Percentiles rank a stretch among this genome's conserved stretches.
phyloP scores from a whole-genome alignment of 2,329 filamentous ascomycete species.

The Emmonsiellopsis sp. region DNA sequence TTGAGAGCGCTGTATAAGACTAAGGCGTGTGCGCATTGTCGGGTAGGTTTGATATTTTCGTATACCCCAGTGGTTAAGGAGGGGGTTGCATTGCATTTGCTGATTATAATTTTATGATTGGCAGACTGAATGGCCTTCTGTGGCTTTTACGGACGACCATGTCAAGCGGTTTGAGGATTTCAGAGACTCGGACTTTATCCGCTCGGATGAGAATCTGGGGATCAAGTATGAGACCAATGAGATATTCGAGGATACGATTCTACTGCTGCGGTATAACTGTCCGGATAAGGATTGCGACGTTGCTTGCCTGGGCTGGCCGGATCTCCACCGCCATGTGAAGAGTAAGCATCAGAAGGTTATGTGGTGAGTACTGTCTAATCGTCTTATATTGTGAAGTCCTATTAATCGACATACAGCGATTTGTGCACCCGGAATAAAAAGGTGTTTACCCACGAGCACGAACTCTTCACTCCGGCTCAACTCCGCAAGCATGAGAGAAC shows the following conservation, averaged over 20 bases:
- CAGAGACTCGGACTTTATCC: slow-evolving; percentile 59
- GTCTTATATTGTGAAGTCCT: background rate
- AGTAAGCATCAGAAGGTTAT: slow-evolving; percentile 74
- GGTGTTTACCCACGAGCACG: slow-evolving; percentile 96
- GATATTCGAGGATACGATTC: slow-evolving; percentile 81
- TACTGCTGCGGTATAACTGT: slow-evolving; percentile 89
- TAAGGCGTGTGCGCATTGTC: slow-evolving; percentile 91
- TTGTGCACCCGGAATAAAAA: slow-evolving; percentile 92
- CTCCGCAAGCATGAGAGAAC: slow-evolving; percentile 79
- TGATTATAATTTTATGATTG: slow-evolving; percentile 7
- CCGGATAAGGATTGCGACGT: slow-evolving; percentile 77
- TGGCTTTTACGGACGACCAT: slow-evolving; percentile 84
- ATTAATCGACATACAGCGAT: slow-evolving; percentile 43
- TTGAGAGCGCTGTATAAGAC: slow-evolving; percentile 93
- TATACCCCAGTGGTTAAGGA: background rate
- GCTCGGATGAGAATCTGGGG: slow-evolving; percentile 73
- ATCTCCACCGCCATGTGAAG: slow-evolving; percentile 73
- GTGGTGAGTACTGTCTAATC: slow-evolving; percentile 44
- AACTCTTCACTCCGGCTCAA: slow-evolving; percentile 73
- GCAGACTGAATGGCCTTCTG: slow-evolving; percentile 47
- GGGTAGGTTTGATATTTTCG: slow-evolving; percentile 46
- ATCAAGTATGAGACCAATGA: slow-evolving; percentile 84
- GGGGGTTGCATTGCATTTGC: background rate
- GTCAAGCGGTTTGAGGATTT: slow-evolving; percentile 84
- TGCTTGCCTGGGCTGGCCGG: slow-evolving; percentile 71